Evolutionary conservation across 2,329 filamentous ascomycete genomes (phyloP).

Genomic region (Elsinoe batatas): DNA sequence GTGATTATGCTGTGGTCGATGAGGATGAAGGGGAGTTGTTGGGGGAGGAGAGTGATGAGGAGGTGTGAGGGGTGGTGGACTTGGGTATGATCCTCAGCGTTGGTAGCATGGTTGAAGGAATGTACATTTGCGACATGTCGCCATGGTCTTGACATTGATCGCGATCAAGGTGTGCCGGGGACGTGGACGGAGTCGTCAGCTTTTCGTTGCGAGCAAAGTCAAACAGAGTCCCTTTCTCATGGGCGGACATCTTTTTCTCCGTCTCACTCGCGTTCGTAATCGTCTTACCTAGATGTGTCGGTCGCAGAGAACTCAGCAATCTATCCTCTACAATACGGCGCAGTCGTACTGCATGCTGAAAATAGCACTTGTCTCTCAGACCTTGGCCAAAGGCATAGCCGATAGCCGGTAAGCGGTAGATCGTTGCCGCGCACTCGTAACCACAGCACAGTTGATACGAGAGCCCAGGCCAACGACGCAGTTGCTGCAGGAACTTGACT

Average conservation of each 20-base stretch:
- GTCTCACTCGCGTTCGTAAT: background rate
- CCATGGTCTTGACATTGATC: background rate
- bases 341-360: background rate
- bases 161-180: no score
- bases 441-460: constrained; percentile 1
- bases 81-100: background rate
- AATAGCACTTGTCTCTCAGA: background rate
- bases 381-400: background rate
- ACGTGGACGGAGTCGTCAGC: no score
- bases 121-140: background rate
- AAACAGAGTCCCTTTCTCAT: no score
- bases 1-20: constrained; percentile 82
- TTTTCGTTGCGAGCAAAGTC: no score
- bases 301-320: background rate
- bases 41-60: constrained; percentile 88
- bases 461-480: background rate
- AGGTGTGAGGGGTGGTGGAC: constrained; percentile 40
- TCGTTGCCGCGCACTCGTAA: background rate
- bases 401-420: background rate
- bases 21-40: constrained; percentile 91
- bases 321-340: no score
- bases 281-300: background rate
- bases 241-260: background rate
- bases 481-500: background rate
- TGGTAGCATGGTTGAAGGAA: background rate